Percentiles rank a stretch among this genome's conserved stretches.
These are phyloP conservation scores for Colletotrichum liriopes DNA, from an alignment of 2,329 filamentous ascomycete species.

Conservation along the genomic window DNA sequence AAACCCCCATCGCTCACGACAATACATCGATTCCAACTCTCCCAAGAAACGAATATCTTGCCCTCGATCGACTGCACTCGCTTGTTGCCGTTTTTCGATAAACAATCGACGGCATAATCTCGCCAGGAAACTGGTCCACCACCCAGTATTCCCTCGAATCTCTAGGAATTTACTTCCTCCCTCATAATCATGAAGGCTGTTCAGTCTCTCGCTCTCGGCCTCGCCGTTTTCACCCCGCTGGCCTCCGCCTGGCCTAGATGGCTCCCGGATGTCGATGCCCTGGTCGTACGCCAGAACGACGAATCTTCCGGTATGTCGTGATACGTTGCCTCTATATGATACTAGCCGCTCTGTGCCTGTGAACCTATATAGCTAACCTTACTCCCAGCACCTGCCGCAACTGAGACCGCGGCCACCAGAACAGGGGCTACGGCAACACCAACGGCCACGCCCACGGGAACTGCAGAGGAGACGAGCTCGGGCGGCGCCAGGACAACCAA, in stretches of 20 bases:
- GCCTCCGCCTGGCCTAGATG: constrained; percentile 71
- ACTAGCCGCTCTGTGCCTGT: neutral
- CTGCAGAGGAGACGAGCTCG: constrained; percentile 45
- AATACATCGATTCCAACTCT: neutral
- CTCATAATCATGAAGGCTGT: constrained; percentile 40
- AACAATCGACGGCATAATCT: neutral
- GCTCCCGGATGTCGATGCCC: constrained; percentile 67
- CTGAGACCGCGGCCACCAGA: constrained; percentile 23
- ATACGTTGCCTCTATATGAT: constrained; percentile 25
- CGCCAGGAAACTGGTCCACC: neutral
- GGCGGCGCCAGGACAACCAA: constrained; percentile 53
- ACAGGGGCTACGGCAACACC: constrained; percentile 43
- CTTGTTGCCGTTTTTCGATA: neutral
- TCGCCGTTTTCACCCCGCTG: constrained; percentile 52
- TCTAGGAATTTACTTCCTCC: neutral
- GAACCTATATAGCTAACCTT: constrained; percentile 20
- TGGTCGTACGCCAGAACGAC: constrained; percentile 67
- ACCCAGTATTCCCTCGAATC: neutral
- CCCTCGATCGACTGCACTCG: constrained; percentile 11
- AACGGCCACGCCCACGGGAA: constrained; percentile 26
- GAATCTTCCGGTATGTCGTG: constrained; percentile 45
- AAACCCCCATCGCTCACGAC: constrained; percentile 3
- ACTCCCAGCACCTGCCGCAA: constrained; percentile 24
- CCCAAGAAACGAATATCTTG: neutral
- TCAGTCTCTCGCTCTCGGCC: constrained; percentile 45